phyloP scores from a whole-genome alignment of 139 green algal genomes.

The Coelastrella sp. region DNA sequence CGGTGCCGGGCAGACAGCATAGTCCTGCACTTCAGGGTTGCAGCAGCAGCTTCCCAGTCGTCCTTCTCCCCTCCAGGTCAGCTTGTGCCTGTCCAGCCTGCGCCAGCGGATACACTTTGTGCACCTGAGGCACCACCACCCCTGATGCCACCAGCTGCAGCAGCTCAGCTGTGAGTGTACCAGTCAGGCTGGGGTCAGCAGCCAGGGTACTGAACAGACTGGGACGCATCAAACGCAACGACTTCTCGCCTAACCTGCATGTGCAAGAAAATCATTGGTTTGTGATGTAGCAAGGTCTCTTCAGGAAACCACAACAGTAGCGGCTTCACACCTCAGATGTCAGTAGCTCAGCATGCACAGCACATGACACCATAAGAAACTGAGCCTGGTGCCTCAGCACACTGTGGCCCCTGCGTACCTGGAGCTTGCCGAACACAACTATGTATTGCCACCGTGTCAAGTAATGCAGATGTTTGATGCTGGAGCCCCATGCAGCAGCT shows the following conservation, averaged over 20 bases:
- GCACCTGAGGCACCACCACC: slow-evolving; percentile 35
- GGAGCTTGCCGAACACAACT: no score
- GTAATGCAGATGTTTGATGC: no score
- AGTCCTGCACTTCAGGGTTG: neutral
- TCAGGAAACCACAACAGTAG: no score
- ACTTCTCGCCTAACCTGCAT: slow-evolving; percentile 38
- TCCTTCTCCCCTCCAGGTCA: slow-evolving; percentile 6
- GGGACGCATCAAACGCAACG: slow-evolving; percentile 25
- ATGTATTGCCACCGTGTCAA: no score
- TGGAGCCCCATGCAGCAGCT: no score
- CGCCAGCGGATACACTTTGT: slow-evolving; percentile 41
- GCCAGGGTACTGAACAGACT: slow-evolving; percentile 40
- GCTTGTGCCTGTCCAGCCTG: neutral
- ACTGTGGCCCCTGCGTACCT: no score
- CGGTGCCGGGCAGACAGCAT: neutral
- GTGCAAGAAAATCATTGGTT: no score
- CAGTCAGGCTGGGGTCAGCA: neutral
- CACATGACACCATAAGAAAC: no score
- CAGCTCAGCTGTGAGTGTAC: slow-evolving; percentile 24
- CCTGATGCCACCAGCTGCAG: slow-evolving; percentile 35
- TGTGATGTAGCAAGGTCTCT: no score
- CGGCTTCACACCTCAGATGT: no score
- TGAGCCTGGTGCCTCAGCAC: no score
- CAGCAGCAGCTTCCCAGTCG: slow-evolving; percentile 44
- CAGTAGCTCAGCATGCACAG: no score